Base-by-base conservation (phyloP, 768 basidiomycete genomes). In the Xerocomellus amylosporus region DNA sequence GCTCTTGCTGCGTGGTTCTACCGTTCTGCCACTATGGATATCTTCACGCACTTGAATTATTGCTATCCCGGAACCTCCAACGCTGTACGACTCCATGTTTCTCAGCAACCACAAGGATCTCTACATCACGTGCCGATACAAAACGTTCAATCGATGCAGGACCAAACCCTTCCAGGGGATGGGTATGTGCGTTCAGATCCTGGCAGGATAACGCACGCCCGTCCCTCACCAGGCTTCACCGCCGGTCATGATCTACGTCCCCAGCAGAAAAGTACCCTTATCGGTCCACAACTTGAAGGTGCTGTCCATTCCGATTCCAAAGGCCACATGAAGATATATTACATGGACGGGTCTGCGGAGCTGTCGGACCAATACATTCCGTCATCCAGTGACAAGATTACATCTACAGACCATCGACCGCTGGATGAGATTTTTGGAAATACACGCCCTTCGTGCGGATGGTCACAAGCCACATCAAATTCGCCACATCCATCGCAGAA, bases 321-420 rank as follows among this genome's bases (percentile, higher is more conserved):
- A 22, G 15, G 19, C 17, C 37, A 46, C 39, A 37, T 22, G n/a
- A 51, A 33, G 19, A 8, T 24, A 8, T 34, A 28, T 50, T 38
- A 33, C 39, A n/a, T 41, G 24, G 31, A 34, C 42, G 39, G 34
- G 8, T 49, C 46, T 33, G 31, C 36, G 14, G 44, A 56, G 46
- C 20, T 51, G 13, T 49, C 56, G 20, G 66, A 67, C 22, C 66
- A 59, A 48, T 67, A 68, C 33, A 46, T 66, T 38, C 66, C 66
- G 10, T 67, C 66, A 26, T 67, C 66, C 14, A 64, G 54, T 47
- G 66, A 67, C 64, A 67, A 51, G 51, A 59, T 67, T 38, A 67
- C 66, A 33, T 66, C 64, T 38, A 46, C 61, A 34, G 59, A 67
- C 34, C 66, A 67, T 54, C 58, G 62, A 9, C 66, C 64, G n/a